A percentile compares a stretch with the other conserved stretches of the same genome.
Conservation (phyloP, 345 rosid species). For the Cardamine resedifolia region DNA sequence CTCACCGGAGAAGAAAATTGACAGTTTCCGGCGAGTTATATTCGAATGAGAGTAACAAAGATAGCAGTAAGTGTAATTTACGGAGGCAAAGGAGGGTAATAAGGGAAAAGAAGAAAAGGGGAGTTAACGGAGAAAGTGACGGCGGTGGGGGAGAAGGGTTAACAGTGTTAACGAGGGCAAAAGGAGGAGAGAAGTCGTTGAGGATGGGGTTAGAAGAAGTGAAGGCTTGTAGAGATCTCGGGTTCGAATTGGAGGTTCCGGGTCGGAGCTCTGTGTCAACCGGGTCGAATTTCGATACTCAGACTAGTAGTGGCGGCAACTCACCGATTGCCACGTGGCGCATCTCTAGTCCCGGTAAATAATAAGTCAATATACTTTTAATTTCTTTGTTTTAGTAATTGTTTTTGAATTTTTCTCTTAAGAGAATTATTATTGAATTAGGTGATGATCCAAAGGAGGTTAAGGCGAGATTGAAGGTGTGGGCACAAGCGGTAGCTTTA, state of each 20-base stretch:
- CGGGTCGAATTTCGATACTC: conserved; percentile 53
- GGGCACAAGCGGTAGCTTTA: conserved; percentile 98
- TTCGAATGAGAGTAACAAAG: conserved; percentile 46
- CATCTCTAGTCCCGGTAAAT: conserved; percentile 90
- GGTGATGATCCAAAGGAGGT: conserved; percentile 97
- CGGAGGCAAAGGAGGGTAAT: conserved; percentile 28
- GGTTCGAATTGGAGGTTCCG: conserved; percentile 81
- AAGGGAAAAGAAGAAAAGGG: conserved; percentile 27
- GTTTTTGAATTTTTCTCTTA: neutral
- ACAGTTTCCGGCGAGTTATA: conserved; percentile 45
- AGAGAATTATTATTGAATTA: conserved; percentile 23
- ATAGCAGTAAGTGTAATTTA: conserved; percentile 1
- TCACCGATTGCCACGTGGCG: conserved; percentile 90
- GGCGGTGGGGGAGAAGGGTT: conserved; percentile 49
- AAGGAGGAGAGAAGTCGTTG: conserved; percentile 73
- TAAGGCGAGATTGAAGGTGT: conserved; percentile 88
- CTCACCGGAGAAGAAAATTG: conserved; percentile 43
- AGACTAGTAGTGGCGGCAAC: conserved; percentile 80
- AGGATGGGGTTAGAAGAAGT: conserved; percentile 84
- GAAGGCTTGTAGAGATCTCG: conserved; percentile 88
- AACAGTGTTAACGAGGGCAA: conserved; percentile 79
- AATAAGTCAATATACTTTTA: no score
- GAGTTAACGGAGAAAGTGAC: conserved; percentile 18
- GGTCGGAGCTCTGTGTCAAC: conserved; percentile 43
- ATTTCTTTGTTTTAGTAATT: no score